Conservation (phyloP, 768 basidiomycete genomes). For the Amyloporia xantha region DNA sequence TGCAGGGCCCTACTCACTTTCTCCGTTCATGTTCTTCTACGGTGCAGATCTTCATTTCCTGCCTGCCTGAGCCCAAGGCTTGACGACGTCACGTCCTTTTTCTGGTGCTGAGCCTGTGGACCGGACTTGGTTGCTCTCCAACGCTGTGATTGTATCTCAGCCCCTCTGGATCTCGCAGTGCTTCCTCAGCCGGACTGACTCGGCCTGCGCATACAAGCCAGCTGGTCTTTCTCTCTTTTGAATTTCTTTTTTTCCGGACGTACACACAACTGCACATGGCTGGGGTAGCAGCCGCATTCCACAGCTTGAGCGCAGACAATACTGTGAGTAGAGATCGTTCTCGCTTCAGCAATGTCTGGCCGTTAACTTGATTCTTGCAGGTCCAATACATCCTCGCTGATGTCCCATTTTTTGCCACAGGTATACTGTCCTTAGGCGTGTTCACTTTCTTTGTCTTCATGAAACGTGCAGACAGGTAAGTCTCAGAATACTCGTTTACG, state of each 20-base stretch:
- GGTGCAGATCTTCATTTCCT: conserved; percentile 1
- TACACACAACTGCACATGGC: conserved; percentile 7
- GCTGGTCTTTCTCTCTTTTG: conserved; percentile 12
- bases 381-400: conserved; percentile 52
- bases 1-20: conserved; percentile 2
- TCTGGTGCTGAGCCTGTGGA: conserved; percentile 11
- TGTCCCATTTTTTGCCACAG: conserved; percentile 61
- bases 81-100: conserved; percentile 13
- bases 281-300: conserved; percentile 23
- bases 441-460: conserved; percentile 50
- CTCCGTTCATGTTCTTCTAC: conserved; percentile 10
- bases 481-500: conserved; percentile 26
- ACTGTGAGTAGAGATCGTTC: conserved; percentile 31
- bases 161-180: conserved; percentile 17
- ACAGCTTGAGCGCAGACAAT: too few relatives aligned
- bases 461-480: conserved; percentile 48
- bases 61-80: conserved; percentile 9
- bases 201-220: conserved; percentile 17
- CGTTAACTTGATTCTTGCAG: conserved; percentile 28
- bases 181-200: conserved; percentile 21
- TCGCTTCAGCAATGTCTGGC: not conserved
- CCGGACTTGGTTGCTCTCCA: too few relatives aligned
- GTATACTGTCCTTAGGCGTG: conserved; percentile 56
- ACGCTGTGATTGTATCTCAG: conserved; percentile 17
- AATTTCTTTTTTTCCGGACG: not conserved